Percentiles rank a stretch among this genome's conserved stretches.
Conservation (phyloP, 768 basidiomycete genomes). For the Macrocybe gigantea region DNA sequence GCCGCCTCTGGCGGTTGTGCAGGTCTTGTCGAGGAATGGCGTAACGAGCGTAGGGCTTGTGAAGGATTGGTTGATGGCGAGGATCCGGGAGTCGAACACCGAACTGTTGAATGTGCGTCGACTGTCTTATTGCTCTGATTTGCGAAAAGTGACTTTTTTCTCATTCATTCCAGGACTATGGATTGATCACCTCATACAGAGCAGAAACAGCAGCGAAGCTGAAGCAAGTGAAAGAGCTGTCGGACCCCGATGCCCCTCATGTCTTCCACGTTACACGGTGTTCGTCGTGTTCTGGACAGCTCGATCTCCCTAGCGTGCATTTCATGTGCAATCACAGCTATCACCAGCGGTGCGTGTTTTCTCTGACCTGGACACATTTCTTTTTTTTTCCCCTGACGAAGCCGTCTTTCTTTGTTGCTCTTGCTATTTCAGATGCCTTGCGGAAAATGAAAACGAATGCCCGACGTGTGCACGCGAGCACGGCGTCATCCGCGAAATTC, state of each 20-base stretch:
- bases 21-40: slow-evolving; percentile 81
- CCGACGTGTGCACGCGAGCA: slow-evolving; percentile 85
- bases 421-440: slow-evolving; percentile 59
- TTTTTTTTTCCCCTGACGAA: no score
- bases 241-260: slow-evolving; percentile 70
- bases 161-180: slow-evolving; percentile 60
- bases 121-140: slow-evolving; percentile 1
- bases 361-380: neutral
- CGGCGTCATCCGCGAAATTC: slow-evolving; percentile 84
- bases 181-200: slow-evolving; percentile 84
- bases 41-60: slow-evolving; percentile 90
- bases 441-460: slow-evolving; percentile 86
- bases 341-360: slow-evolving; percentile 71
- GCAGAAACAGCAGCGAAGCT: slow-evolving; percentile 76
- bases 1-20: slow-evolving; percentile 85
- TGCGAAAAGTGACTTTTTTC: slow-evolving; percentile 1
- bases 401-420: neutral
- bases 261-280: slow-evolving; percentile 96
- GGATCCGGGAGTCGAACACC: slow-evolving; percentile 65
- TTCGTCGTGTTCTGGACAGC: slow-evolving; percentile 80
- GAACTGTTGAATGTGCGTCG: slow-evolving; percentile 76
- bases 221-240: slow-evolving; percentile 75
- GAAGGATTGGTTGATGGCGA: slow-evolving; percentile 82
- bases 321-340: slow-evolving; percentile 99
- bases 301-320: slow-evolving; percentile 90